phyloP scores from a whole-genome alignment of 805 yeast species.

The Lachancea lanzarotensis region DNA sequence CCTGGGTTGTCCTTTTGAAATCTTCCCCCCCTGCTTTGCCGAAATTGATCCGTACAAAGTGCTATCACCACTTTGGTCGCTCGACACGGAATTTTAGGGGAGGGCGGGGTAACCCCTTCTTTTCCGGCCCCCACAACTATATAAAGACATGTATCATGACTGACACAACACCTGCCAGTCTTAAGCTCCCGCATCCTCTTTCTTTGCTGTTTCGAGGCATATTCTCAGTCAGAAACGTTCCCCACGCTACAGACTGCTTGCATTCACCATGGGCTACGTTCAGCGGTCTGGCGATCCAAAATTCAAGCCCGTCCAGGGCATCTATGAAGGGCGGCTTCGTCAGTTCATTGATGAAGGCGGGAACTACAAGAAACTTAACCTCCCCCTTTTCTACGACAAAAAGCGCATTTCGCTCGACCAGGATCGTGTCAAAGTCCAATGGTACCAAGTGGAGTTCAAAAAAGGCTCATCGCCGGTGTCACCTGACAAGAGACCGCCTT shows the following conservation, averaged over 20 bases:
- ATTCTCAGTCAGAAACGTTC: no score
- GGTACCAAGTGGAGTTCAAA: conserved; percentile 65
- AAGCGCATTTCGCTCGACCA: conserved; percentile 40
- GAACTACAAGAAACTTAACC: conserved; percentile 58
- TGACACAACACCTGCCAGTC: no score
- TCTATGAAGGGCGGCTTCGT: conserved; percentile 50
- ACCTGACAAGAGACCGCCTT: conserved; percentile 32
- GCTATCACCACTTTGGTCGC: neutral
- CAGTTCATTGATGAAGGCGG: conserved; percentile 70
- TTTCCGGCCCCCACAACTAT: no score
- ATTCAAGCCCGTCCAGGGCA: conserved; percentile 58
- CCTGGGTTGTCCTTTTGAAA: no score
- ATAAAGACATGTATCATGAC: no score
- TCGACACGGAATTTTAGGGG: neutral
- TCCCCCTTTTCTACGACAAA: conserved; percentile 74
- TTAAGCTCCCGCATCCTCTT: no score
- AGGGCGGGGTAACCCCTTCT: no score
- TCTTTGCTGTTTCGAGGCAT: no score
- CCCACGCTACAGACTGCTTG: no score
- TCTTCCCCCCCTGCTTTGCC: no score
- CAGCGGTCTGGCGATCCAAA: conserved; percentile 39
- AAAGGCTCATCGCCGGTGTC: conserved; percentile 37
- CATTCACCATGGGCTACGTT: conserved; percentile 14
- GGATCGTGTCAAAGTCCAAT: conserved; percentile 50
- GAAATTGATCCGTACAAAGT: neutral